Evolutionary conservation across 768 basidiomycete genomes (phyloP).

Genomic region (Pulveroboletus sp.): DNA sequence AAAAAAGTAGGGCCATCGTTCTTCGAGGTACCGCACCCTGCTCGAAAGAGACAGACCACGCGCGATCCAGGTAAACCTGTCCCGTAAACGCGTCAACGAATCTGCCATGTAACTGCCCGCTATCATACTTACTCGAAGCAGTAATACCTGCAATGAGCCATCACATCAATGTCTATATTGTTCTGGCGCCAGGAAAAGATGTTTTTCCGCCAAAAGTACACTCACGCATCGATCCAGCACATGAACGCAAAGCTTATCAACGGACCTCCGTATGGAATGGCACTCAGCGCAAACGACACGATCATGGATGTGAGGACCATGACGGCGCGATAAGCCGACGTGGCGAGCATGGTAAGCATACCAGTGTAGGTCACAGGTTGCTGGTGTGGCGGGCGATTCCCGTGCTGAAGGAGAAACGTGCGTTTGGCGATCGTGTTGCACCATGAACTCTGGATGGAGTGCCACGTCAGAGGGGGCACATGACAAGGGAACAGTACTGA

Average conservation of each 20-base stretch:
- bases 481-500: constrained; percentile 35
- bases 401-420: constrained; percentile 69
- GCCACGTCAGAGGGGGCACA: constrained; percentile 11
- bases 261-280: constrained; percentile 65
- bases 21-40: constrained; percentile 74
- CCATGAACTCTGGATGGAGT: constrained; percentile 62
- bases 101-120: neutral
- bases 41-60: constrained; percentile 67
- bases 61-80: constrained; percentile 76
- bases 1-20: constrained; percentile 87
- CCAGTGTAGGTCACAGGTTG: constrained; percentile 63
- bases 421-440: constrained; percentile 74
- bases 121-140: constrained; percentile 71
- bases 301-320: constrained; percentile 78
- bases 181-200: neutral
- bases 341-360: constrained; percentile 70
- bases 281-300: constrained; percentile 61
- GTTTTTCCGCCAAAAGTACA: constrained; percentile 21
- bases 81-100: constrained; percentile 14
- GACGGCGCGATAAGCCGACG: constrained; percentile 76
- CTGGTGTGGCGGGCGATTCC: constrained; percentile 50
- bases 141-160: constrained; percentile 61
- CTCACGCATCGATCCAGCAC: constrained; percentile 87
- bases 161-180: constrained; percentile 2
- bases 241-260: constrained; percentile 65